Conservation (phyloP, 352 stramenopile genomes). For the Poterioochromonas sp. region DNA sequence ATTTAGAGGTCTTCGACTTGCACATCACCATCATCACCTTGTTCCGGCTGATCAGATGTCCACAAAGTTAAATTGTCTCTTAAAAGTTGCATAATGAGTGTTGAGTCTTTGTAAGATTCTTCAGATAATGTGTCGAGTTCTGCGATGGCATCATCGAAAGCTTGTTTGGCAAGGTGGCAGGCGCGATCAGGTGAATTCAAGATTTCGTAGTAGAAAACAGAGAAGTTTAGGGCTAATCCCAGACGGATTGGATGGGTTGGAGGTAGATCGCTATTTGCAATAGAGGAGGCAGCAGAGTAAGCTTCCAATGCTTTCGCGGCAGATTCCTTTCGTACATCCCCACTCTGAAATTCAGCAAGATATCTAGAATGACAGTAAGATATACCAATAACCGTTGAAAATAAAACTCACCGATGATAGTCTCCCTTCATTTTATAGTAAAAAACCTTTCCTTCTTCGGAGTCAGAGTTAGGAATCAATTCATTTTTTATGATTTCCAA, state of each 20-base stretch:
- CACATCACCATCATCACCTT: conserved; percentile 74
- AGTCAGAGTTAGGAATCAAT: conserved; percentile 92
- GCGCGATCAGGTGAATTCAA: conserved; percentile 83
- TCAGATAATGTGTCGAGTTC: conserved; percentile 98
- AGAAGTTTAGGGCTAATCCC: conserved; percentile 96
- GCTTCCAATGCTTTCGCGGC: conserved; percentile 67
- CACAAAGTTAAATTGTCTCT: conserved; percentile 98
- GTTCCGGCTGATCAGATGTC: conserved; percentile 90
- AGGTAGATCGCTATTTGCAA: conserved; percentile 87
- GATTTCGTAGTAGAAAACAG: conserved; percentile 99
- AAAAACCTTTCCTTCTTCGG: conserved; percentile 96
- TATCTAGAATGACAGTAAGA: conserved; percentile 61
- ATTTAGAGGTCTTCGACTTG: conserved; percentile 51
- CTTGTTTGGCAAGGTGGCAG: conserved; percentile 72
- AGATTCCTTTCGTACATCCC: conserved; percentile 84
- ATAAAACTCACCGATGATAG: conserved; percentile 93
- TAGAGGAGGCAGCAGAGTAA: conserved; percentile 70
- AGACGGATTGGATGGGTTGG: conserved; percentile 97
- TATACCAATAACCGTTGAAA: neutral
- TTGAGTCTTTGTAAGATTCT: conserved; percentile 98
- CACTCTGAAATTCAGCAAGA: conserved; percentile 94
- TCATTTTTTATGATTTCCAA: conserved; percentile 93
- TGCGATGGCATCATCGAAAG: conserved; percentile 98
- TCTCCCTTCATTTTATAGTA: conserved; percentile 99
- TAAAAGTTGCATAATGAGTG: conserved; percentile 98